phyloP scores from a whole-genome alignment of 139 green algal genomes.

The Closterium sp. region DNA sequence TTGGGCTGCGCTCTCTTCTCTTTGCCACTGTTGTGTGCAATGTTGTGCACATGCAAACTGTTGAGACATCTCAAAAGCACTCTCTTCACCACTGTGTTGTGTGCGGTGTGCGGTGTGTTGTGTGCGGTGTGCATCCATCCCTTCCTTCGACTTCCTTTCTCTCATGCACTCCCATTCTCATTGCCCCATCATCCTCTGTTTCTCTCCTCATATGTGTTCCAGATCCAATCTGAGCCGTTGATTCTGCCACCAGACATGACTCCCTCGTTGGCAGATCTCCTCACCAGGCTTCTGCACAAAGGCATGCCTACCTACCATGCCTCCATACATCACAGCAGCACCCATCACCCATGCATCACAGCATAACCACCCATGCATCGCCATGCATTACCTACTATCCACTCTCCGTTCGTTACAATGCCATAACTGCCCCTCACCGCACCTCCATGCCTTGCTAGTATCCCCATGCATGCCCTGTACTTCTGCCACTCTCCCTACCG shows the following conservation, averaged over 20 bases:
- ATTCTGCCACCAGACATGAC: neutral
- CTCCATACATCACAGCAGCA: neutral
- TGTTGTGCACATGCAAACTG: no score
- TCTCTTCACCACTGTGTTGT: no score
- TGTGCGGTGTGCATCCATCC: no score
- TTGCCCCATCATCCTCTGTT: neutral
- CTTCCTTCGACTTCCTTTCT: no score
- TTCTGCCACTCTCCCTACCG: neutral
- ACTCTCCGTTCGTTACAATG: neutral
- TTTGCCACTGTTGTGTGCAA: no score
- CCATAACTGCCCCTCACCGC: neutral
- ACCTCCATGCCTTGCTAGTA: neutral
- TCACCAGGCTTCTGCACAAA: neutral
- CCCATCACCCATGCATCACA: no score
- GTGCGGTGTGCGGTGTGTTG: no score
- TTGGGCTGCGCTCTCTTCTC: no score
- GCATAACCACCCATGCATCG: neutral
- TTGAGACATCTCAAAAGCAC: no score
- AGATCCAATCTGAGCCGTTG: neutral
- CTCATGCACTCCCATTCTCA: no score
- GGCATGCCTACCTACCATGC: neutral
- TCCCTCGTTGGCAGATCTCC: neutral
- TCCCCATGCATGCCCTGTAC: neutral
- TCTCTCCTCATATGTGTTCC: neutral
- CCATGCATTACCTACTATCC: neutral